Percentiles rank a stretch among this genome's conserved stretches.
phyloP scores from a whole-genome alignment of 345 rosid species.

The Punica granatum region DNA sequence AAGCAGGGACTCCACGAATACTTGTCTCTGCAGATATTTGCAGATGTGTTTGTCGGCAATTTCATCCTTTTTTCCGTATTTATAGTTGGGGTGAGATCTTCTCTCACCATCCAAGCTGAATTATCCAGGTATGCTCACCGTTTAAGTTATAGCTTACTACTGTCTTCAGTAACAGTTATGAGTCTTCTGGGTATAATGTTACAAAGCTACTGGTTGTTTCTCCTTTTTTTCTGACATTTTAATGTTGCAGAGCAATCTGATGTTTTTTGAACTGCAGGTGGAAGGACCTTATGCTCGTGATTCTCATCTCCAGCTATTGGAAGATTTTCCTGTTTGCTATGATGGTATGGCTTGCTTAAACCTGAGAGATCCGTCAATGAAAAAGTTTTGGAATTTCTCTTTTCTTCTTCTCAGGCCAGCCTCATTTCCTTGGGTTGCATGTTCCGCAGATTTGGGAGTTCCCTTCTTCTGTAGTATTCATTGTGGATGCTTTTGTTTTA shows the following conservation, averaged over 20 bases:
- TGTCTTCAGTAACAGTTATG: neutral
- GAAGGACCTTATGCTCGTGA: constrained; percentile 41
- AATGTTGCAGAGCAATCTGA: neutral
- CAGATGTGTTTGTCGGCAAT: constrained; percentile 55
- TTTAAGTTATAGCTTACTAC: neutral
- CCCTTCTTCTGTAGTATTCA: constrained; percentile 59
- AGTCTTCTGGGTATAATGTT: neutral
- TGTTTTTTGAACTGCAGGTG: constrained; percentile 21
- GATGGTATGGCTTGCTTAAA: constrained; percentile 39
- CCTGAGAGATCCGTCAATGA: neutral
- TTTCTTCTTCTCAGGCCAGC: neutral
- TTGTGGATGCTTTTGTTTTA: constrained; percentile 62
- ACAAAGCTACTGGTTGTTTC: neutral
- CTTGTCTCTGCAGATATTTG: constrained; percentile 42
- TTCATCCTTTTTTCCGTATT: constrained; percentile 40
- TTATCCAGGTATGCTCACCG: constrained; percentile 34
- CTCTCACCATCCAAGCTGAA: constrained; percentile 26
- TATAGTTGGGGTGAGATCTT: constrained; percentile 31
- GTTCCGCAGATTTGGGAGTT: constrained; percentile 73
- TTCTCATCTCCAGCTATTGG: constrained; percentile 69
- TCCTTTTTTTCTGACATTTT: neutral
- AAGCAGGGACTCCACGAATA: constrained; percentile 7
- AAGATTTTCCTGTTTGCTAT: constrained; percentile 60
- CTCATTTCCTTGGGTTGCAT: neutral
- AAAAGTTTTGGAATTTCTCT: neutral